These are phyloP conservation scores for Acaromyces ingoldii DNA, from an alignment of 1,284 basidiomycete genomes.

Conservation along the genomic window DNA sequence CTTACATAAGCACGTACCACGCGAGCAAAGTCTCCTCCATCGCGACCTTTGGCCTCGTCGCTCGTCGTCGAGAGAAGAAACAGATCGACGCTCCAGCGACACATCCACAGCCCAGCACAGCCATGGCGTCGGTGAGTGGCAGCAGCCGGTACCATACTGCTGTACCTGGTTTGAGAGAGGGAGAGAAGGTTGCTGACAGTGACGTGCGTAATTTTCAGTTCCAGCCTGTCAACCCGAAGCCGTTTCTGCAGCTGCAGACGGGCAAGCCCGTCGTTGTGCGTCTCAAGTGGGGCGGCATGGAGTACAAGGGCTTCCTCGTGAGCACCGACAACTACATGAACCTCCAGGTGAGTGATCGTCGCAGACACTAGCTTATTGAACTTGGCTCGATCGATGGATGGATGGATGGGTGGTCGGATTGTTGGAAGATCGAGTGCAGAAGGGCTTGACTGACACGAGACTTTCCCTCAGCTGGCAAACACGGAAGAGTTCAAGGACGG, in stretches of 20 bases:
- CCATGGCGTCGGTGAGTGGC: background rate
- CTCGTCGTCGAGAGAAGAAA: too few species aligned
- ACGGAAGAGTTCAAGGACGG: slow-evolving; percentile 98
- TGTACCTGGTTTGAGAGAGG: background rate
- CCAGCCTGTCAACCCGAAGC: slow-evolving; percentile 94
- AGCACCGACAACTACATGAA: slow-evolving; percentile 99
- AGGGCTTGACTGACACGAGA: background rate
- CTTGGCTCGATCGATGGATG: background rate
- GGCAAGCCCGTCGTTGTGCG: slow-evolving; percentile 92
- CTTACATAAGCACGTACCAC: too few species aligned
- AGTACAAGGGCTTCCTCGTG: slow-evolving; percentile 98
- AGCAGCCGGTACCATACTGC: background rate
- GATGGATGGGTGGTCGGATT: too few species aligned
- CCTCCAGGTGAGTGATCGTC: slow-evolving; percentile 67
- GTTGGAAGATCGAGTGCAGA: too few species aligned
- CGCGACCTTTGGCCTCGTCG: too few species aligned
- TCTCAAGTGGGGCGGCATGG: slow-evolving; percentile 98
- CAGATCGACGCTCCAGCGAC: background rate
- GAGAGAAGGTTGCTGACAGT: background rate
- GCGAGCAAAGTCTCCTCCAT: too few species aligned
- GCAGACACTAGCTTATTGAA: background rate
- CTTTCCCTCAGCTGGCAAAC: slow-evolving; percentile 71
- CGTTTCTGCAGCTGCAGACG: slow-evolving; percentile 95
- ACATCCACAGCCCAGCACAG: background rate
- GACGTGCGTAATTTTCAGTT: slow-evolving; percentile 55